A percentile compares a stretch with the other conserved stretches of the same genome.
phyloP scores from a whole-genome alignment of 78 protist species.

The Tieghemostelium lacteum region DNA sequence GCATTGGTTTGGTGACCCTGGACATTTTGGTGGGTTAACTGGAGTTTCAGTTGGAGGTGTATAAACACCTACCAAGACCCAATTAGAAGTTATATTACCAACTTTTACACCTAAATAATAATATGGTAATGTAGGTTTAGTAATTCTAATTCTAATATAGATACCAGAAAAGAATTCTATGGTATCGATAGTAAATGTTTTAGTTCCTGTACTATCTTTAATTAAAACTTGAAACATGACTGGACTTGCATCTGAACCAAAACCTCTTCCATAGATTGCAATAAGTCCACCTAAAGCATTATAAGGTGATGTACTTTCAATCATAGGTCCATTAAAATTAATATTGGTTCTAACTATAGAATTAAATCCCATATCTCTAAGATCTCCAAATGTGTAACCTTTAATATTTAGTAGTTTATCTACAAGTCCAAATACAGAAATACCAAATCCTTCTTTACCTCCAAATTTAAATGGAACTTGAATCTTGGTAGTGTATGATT shows the following conservation, averaged over 20 bases:
- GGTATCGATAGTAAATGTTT: neutral
- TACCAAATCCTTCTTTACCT: neutral
- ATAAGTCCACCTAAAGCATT: too few relatives aligned
- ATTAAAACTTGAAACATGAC: too few relatives aligned
- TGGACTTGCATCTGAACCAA: neutral
- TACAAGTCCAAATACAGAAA: neutral
- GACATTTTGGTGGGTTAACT: too few relatives aligned
- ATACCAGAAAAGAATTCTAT: neutral
- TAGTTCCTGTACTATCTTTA: too few relatives aligned
- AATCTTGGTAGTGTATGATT: neutral
- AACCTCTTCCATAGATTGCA: neutral
- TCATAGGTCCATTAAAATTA: neutral
- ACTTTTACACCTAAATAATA: neutral
- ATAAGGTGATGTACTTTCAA: neutral
- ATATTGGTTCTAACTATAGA: neutral
- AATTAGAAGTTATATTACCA: too few relatives aligned
- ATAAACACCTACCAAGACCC: too few relatives aligned
- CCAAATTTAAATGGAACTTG: conserved; percentile 18
- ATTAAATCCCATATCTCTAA: neutral
- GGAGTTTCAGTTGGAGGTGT: neutral
- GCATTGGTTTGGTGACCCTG: neutral
- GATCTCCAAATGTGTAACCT: neutral
- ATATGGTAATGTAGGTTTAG: neutral
- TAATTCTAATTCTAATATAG: too few relatives aligned
- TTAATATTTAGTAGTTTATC: neutral